Conservation (phyloP, 768 basidiomycete genomes). For the Megacollybia marginata region DNA sequence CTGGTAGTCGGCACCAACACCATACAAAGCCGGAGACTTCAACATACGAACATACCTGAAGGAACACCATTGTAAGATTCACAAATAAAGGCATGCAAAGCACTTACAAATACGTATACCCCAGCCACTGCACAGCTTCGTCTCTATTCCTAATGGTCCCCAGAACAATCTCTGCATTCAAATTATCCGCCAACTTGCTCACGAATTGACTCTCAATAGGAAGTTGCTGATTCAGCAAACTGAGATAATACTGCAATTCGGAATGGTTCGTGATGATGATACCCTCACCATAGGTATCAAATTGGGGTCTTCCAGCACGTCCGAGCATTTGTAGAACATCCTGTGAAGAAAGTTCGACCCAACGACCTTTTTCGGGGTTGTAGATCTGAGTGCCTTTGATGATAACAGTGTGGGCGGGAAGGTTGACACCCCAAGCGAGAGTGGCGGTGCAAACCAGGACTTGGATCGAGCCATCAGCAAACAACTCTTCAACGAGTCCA, state of each 20-base stretch:
- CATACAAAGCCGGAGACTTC: constrained; percentile 79
- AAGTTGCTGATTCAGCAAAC: constrained; percentile 91
- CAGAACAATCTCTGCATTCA: constrained; percentile 95
- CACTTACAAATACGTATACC: constrained; percentile 85
- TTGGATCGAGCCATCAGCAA: constrained; percentile 86
- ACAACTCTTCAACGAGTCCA: constrained; percentile 88
- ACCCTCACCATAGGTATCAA: constrained; percentile 95
- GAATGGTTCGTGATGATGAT: constrained; percentile 98
- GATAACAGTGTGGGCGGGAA: constrained; percentile 96
- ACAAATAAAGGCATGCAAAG: neutral
- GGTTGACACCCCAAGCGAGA: constrained; percentile 98
- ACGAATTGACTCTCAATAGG: constrained; percentile 98
- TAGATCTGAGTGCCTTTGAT: constrained; percentile 99
- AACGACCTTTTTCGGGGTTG: constrained; percentile 96
- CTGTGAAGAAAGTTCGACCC: constrained; percentile 93
- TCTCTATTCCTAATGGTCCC: constrained; percentile 93
- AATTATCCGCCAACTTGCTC: constrained; percentile 83
- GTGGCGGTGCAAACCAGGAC: constrained; percentile 97
- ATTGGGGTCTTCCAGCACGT: constrained; percentile 94
- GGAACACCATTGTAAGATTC: neutral
- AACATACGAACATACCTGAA: constrained; percentile 91
- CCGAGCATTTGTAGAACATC: constrained; percentile 99
- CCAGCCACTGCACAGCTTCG: constrained; percentile 96
- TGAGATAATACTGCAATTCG: constrained; percentile 95
- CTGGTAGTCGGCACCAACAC: constrained; percentile 83